A percentile compares a stretch with the other conserved stretches of the same genome.
phyloP scores from a whole-genome alignment of 1,284 basidiomycete species.

The Clitocybe nebularis region DNA sequence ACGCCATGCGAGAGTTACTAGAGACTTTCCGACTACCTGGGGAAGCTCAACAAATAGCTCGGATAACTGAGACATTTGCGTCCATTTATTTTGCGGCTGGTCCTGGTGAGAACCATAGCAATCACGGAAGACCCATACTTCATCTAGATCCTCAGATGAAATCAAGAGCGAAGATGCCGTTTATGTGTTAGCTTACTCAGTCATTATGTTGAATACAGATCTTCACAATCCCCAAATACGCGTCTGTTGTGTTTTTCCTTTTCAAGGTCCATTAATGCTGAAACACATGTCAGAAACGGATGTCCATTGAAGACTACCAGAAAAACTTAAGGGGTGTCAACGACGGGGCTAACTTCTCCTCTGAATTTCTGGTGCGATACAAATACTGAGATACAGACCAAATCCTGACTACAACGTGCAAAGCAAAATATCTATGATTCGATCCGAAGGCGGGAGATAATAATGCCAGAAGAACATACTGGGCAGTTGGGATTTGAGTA shows the following conservation, averaged over 20 bases:
- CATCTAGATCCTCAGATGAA: conserved; percentile 50
- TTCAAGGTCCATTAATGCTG: too few relatives aligned
- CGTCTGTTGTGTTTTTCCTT: conserved; percentile 43
- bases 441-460: conserved; percentile 91
- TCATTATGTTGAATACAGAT: conserved; percentile 99
- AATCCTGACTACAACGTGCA: conserved; percentile 4
- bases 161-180: conserved; percentile 92
- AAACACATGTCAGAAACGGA: conserved; percentile 71
- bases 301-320: conserved; percentile 94
- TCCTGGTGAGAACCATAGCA: conserved; percentile 52
- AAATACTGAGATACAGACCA: not conserved
- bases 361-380: conserved; percentile 71
- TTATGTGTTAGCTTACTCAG: conserved; percentile 92
- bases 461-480: conserved; percentile 97
- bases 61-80: conserved; percentile 96
- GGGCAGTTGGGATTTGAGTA: conserved; percentile 98
- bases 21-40: conserved; percentile 95
- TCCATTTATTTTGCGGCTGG: conserved; percentile 83
- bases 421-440: conserved; percentile 91
- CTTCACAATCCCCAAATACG: conserved; percentile 94
- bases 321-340: conserved; percentile 94
- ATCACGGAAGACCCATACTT: conserved; percentile 1
- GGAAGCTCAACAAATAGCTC: conserved; percentile 90
- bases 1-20: conserved; percentile 92
- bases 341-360: conserved; percentile 78